These are phyloP conservation scores for Chalciporus sphaerocephalus DNA, from an alignment of 768 basidiomycete species.

Conservation along the genomic window DNA sequence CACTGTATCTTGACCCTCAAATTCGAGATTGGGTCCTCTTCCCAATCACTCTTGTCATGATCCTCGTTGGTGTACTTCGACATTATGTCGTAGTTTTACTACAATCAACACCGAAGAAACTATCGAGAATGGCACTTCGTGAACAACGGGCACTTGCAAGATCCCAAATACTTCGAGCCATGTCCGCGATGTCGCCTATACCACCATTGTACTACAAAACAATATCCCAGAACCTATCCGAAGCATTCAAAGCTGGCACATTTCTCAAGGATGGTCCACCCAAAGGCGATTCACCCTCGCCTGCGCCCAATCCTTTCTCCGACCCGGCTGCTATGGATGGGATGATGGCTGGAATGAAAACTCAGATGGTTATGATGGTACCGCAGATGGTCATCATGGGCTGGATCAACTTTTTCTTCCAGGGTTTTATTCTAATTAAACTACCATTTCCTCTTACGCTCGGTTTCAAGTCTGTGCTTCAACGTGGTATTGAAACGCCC, in stretches of 20 bases:
- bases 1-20: constrained; percentile 86
- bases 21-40: constrained; percentile 94
- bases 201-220: constrained; percentile 68
- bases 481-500: constrained; percentile 89
- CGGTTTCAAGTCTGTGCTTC: constrained; percentile 97
- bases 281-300: constrained; percentile 51
- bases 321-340: constrained; percentile 95
- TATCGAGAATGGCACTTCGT: constrained; percentile 70
- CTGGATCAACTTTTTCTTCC: constrained; percentile 99
- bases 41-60: constrained; percentile 97
- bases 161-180: constrained; percentile 78
- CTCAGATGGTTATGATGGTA: constrained; percentile 99
- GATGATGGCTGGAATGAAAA: constrained; percentile 99
- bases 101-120: constrained; percentile 78
- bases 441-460: constrained; percentile 94
- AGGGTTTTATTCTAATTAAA: constrained; percentile 95
- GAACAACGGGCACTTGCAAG: constrained; percentile 87
- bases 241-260: constrained; percentile 66
- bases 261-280: constrained; percentile 87
- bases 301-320: constrained; percentile 76
- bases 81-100: constrained; percentile 90
- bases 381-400: constrained; percentile 99
- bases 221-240: constrained; percentile 69
- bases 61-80: constrained; percentile 86
- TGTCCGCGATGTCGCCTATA: constrained; percentile 76